These are phyloP conservation scores for Alternaria ventricosa DNA, from an alignment of 2,329 filamentous ascomycete genomes.

Conservation along the genomic window DNA sequence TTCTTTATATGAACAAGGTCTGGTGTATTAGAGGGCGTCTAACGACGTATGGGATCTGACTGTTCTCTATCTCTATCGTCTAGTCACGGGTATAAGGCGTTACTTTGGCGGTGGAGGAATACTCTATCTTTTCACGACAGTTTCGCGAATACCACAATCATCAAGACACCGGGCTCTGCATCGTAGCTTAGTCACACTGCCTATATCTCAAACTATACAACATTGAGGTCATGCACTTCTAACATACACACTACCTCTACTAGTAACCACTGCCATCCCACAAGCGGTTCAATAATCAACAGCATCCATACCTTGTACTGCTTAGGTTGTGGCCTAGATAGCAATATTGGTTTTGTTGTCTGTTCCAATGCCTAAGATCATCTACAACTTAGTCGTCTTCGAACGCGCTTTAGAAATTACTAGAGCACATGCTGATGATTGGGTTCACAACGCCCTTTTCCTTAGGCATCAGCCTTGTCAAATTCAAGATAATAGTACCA, in stretches of 20 bases:
- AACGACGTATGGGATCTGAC: not conserved
- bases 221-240: too few species aligned
- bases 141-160: not conserved
- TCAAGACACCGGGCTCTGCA: not conserved
- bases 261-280: not conserved
- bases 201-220: too few species aligned
- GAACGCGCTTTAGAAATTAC: not conserved
- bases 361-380: not conserved
- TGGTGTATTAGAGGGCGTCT: not conserved
- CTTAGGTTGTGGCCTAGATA: too few species aligned
- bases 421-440: rapidly evolving
- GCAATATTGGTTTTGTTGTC: not conserved
- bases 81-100: not conserved
- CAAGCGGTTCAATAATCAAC: not conserved
- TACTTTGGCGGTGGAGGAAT: not conserved
- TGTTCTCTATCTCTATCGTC: not conserved
- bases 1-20: not conserved
- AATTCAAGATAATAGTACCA: not conserved
- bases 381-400: rapidly evolving
- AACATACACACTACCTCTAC: not conserved
- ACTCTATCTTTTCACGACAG: not conserved
- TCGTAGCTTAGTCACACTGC: not conserved
- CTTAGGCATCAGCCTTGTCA: rapidly evolving
- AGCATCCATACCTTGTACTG: not conserved
- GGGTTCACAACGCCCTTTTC: rapidly evolving